Evolutionary conservation across 768 basidiomycete genomes (phyloP).

Genomic region (Suillus occidentalis): DNA sequence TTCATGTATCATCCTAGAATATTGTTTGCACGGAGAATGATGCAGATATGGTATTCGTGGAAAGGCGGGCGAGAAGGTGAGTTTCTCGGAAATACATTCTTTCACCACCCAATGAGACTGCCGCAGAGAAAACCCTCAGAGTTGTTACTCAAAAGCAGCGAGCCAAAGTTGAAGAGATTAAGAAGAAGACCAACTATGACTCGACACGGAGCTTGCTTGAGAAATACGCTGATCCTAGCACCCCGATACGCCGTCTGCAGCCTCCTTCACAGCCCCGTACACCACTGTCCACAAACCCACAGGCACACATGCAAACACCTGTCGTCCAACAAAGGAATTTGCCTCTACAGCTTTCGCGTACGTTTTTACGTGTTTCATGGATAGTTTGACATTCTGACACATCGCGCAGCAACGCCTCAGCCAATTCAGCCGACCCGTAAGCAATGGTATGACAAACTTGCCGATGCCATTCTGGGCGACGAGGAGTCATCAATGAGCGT

Average conservation of each 20-base stretch:
- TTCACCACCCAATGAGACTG: background rate
- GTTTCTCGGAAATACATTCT: slow-evolving; percentile 2
- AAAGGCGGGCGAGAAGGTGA: slow-evolving; percentile 81
- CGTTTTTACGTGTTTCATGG: slow-evolving; percentile 18
- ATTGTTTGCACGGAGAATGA: slow-evolving; percentile 74
- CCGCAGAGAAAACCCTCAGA: slow-evolving; percentile 76
- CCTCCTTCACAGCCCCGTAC: slow-evolving; percentile 31
- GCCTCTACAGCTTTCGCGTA: slow-evolving; percentile 41
- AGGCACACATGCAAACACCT: slow-evolving; percentile 20
- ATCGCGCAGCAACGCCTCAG: slow-evolving; percentile 35
- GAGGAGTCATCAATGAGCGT: slow-evolving; percentile 52
- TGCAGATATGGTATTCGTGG: slow-evolving; percentile 80
- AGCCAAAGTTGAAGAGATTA: slow-evolving; percentile 89
- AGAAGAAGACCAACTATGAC: slow-evolving; percentile 97
- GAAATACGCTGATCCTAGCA: slow-evolving; percentile 71
- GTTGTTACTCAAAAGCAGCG: slow-evolving; percentile 75
- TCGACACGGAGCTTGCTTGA: slow-evolving; percentile 87
- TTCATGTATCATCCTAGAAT: slow-evolving; percentile 42
- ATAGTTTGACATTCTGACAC: slow-evolving; percentile 12
- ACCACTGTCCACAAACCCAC: slow-evolving; percentile 28
- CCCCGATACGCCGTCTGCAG: slow-evolving; percentile 45
- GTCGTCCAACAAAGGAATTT: slow-evolving; percentile 24
- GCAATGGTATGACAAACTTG: slow-evolving; percentile 85
- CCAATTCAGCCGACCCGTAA: slow-evolving; percentile 56
- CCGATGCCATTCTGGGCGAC: slow-evolving; percentile 83